Evolutionary conservation across 306 rosid genomes (phyloP).

Genomic region (Calophaca sinica): DNA sequence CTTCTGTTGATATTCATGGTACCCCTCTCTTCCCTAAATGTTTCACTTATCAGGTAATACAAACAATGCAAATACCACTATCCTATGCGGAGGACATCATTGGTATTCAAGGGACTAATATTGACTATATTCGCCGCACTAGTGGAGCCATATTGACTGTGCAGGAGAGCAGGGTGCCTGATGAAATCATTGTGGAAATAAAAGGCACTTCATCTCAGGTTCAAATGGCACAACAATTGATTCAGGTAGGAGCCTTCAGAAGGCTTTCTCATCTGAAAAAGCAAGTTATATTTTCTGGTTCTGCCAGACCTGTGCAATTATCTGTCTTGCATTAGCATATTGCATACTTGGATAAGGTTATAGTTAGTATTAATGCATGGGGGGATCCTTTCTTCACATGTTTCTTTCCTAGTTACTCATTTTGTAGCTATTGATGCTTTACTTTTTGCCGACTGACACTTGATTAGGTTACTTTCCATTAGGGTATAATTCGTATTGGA

Average conservation of each 20-base stretch:
- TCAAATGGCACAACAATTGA: constrained; percentile 82
- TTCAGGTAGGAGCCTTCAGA: constrained; percentile 67
- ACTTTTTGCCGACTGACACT: background rate
- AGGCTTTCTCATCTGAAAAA: constrained; percentile 8
- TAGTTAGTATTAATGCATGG: background rate
- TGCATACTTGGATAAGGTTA: background rate
- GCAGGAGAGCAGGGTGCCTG: constrained; percentile 87
- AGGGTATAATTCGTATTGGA: constrained; percentile 18
- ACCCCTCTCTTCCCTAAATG: constrained; percentile 6
- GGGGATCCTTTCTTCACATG: background rate
- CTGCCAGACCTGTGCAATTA: constrained; percentile 15
- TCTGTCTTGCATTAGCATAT: background rate
- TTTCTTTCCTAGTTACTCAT: constrained; percentile 28
- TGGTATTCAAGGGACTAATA: constrained; percentile 89
- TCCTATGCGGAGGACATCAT: constrained; percentile 94
- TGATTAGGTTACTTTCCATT: constrained; percentile 21
- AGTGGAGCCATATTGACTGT: constrained; percentile 95
- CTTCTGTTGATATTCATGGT: constrained; percentile 28
- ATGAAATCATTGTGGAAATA: constrained; percentile 88
- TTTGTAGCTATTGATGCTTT: constrained; percentile 29
- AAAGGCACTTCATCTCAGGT: constrained; percentile 90
- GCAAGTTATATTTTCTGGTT: constrained; percentile 15
- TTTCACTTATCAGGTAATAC: constrained; percentile 66
- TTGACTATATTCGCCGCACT: constrained; percentile 84
- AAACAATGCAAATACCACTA: constrained; percentile 93